phyloP scores from a whole-genome alignment of 345 rosid genomes.

The Euclidium syriacum region DNA sequence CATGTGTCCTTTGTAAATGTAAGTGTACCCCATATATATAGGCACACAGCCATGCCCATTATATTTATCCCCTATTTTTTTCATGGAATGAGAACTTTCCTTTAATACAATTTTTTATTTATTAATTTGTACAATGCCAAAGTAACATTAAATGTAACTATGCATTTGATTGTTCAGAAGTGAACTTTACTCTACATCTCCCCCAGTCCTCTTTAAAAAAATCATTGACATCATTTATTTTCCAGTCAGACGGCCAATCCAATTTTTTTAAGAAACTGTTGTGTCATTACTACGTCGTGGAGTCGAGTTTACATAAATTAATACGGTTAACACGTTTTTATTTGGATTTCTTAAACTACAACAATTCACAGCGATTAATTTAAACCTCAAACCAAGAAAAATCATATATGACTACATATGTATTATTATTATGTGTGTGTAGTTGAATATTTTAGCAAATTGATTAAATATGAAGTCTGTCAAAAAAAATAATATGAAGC shows the following conservation, averaged over 20 bases:
- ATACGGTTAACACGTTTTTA: neutral
- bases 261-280: neutral
- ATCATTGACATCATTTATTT: conserved; percentile 15
- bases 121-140: conserved; percentile 22
- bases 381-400: too few species aligned
- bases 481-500: too few species aligned
- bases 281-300: too few species aligned
- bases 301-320: neutral
- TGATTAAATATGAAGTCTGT: too few species aligned
- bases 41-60: conserved; percentile 17
- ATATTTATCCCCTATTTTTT: neutral
- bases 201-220: conserved; percentile 1
- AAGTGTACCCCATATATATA: conserved; percentile 24
- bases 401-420: too few species aligned
- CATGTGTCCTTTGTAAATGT: conserved; percentile 36
- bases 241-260: conserved; percentile 1
- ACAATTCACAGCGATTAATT: too few species aligned
- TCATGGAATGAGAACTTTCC: conserved; percentile 9
- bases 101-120: neutral
- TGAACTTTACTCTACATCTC: conserved; percentile 21
- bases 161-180: conserved; percentile 19
- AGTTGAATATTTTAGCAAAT: too few species aligned
- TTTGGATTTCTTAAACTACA: neutral
- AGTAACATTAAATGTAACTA: conserved; percentile 24
- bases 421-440: too few species aligned